Conservation (phyloP, 768 basidiomycete species). For the Tricholoma sp. region DNA sequence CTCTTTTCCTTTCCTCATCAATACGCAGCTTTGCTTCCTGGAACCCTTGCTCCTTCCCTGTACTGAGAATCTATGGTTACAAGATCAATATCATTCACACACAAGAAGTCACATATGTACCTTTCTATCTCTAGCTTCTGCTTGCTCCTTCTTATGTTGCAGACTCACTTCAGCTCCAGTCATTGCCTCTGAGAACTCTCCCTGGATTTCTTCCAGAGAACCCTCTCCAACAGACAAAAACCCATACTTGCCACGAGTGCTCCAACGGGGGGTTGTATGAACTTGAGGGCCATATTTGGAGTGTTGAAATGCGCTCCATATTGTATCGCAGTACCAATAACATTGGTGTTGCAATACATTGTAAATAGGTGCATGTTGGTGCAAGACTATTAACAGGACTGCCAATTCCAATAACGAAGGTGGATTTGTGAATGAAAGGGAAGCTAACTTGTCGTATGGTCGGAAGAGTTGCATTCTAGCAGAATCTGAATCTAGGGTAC, state of each 20-base stretch:
- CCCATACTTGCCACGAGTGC: background rate
- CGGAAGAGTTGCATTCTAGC: background rate
- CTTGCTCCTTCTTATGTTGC: background rate
- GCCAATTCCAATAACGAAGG: background rate
- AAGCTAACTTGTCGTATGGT: background rate
- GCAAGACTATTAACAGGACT: background rate
- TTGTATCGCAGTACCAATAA: background rate
- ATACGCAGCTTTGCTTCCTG: too few species aligned
- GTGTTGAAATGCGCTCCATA: background rate
- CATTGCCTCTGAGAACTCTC: background rate
- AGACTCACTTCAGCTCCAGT: background rate
- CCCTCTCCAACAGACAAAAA: background rate
- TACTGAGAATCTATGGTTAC: too few species aligned
- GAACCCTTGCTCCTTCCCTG: too few species aligned
- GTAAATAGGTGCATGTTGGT: background rate
- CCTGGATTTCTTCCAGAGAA: background rate
- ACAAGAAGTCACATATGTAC: background rate
- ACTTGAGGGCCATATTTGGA: background rate
- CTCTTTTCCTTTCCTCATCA: too few species aligned
- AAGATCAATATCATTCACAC: too few species aligned
- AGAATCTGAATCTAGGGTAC: background rate
- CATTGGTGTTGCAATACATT: background rate
- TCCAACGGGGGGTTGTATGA: background rate
- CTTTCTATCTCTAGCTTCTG: background rate
- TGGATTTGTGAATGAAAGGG: background rate